phyloP scores from a whole-genome alignment of 306 rosid species.

The Vigna reflexopilosa region DNA sequence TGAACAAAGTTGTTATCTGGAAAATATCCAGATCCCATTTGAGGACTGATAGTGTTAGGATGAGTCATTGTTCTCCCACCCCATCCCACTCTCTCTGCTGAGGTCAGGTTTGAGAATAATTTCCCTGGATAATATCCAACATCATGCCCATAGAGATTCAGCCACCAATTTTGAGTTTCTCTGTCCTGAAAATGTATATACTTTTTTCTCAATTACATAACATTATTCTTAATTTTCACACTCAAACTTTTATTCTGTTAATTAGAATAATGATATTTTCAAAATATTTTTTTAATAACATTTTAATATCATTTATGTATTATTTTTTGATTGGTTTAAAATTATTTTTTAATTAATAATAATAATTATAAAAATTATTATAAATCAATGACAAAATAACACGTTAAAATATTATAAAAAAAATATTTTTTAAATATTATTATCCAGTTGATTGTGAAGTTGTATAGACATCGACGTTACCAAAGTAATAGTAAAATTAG shows the following conservation, averaged over 20 bases:
- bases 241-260: not conserved
- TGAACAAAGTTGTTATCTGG: not conserved
- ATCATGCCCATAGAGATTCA: rapidly evolving
- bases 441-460: too few relatives aligned
- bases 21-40: slow-evolving; percentile 24
- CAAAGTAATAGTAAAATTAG: not conserved
- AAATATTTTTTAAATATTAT: too few relatives aligned
- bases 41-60: not conserved
- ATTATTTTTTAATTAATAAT: too few relatives aligned
- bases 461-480: not conserved
- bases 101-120: not conserved
- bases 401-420: too few relatives aligned
- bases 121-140: slow-evolving; percentile 32
- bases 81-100: slow-evolving; percentile 1
- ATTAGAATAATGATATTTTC: too few relatives aligned
- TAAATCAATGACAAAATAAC: too few relatives aligned
- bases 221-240: too few relatives aligned
- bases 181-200: not conserved
- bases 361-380: too few relatives aligned
- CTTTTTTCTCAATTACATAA: not conserved
- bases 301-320: too few relatives aligned
- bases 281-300: too few relatives aligned
- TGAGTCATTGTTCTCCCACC: not conserved
- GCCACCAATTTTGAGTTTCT: slow-evolving; percentile 21
- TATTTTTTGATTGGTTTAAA: too few relatives aligned